These are phyloP conservation scores for Diphasiastrum complanatum DNA, from an alignment of 83 land plant species.

Conservation along the genomic window DNA sequence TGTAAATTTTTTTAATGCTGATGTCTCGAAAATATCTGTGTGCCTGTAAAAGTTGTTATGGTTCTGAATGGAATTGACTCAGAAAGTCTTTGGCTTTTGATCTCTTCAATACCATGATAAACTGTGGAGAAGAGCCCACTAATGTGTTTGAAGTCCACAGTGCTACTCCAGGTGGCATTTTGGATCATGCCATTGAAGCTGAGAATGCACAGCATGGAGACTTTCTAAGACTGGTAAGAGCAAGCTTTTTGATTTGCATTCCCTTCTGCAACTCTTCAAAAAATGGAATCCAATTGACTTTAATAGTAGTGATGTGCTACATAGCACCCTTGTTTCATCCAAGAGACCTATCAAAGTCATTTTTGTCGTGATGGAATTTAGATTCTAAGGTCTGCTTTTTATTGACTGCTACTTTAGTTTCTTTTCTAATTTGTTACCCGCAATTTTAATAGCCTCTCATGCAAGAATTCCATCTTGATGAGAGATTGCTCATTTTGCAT, in stretches of 20 bases:
- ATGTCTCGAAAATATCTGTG: background rate
- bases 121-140: background rate
- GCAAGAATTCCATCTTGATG: too few species aligned
- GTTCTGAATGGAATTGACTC: background rate
- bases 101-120: too few species aligned
- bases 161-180: conserved; percentile 28
- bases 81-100: background rate
- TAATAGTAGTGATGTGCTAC: too few species aligned
- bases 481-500: background rate
- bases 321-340: too few species aligned
- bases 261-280: too few species aligned
- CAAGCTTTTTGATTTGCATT: background rate
- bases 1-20: background rate
- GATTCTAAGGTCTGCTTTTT: background rate
- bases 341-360: too few species aligned
- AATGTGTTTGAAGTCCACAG: background rate
- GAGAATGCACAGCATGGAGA: conserved; percentile 24
- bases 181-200: conserved; percentile 30
- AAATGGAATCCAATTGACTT: too few species aligned
- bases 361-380: background rate
- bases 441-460: too few species aligned
- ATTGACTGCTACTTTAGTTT: background rate
- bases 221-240: conserved; percentile 16
- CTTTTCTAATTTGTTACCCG: too few species aligned
- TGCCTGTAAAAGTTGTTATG: background rate